A percentile compares a stretch with the other conserved stretches of the same genome.
Conservation (phyloP, 306 rosid genomes). For the Quercus alba region DNA sequence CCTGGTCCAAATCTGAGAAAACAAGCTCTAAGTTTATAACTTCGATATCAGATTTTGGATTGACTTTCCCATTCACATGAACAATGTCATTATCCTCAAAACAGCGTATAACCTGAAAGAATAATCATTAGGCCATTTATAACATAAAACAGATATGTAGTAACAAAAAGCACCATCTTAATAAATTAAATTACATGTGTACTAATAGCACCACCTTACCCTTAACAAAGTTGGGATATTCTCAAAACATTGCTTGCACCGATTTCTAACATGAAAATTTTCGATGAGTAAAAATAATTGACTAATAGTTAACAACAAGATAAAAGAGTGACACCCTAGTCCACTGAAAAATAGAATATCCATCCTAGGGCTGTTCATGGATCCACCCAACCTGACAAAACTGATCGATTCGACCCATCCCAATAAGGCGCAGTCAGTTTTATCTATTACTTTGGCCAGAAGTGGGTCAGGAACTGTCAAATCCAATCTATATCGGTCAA, state of each 20-base stretch:
- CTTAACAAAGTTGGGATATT: background rate
- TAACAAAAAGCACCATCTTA: background rate
- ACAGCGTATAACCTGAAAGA: slow-evolving; percentile 78
- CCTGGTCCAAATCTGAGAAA: slow-evolving; percentile 97
- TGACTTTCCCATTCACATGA: slow-evolving; percentile 92
- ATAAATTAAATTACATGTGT: background rate
- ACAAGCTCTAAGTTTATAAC: slow-evolving; percentile 94
- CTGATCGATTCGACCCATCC: too few relatives aligned
- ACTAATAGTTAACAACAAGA: too few relatives aligned
- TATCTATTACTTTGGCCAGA: too few relatives aligned
- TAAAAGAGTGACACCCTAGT: too few relatives aligned
- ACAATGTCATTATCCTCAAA: slow-evolving; percentile 93
- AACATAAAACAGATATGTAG: slow-evolving; percentile 12
- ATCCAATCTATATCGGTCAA: too few relatives aligned
- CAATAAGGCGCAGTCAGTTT: too few relatives aligned
- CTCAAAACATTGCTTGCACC: background rate
- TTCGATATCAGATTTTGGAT: slow-evolving; percentile 87
- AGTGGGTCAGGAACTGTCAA: too few relatives aligned
- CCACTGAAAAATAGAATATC: too few relatives aligned
- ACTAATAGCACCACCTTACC: background rate
- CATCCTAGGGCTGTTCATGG: too few relatives aligned
- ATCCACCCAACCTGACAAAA: too few relatives aligned
- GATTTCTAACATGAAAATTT: background rate
- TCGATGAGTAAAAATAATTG: background rate
- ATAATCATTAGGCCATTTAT: slow-evolving; percentile 17